phyloP scores from a whole-genome alignment of 2,329 filamentous ascomycete species.

The Elsinoe arachidis region DNA sequence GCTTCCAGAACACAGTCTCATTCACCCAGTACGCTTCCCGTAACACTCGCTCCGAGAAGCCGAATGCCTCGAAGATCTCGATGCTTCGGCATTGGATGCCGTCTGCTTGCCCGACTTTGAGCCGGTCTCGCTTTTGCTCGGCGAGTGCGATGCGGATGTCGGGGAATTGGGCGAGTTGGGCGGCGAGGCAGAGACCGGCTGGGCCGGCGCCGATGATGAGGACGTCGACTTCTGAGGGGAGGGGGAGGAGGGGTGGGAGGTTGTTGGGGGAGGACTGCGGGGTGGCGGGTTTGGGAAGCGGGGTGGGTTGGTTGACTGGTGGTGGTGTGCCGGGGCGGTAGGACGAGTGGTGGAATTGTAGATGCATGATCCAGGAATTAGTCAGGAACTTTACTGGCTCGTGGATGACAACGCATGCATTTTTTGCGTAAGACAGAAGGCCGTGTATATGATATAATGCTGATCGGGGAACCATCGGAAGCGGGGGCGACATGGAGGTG shows the following conservation, averaged over 20 bases:
- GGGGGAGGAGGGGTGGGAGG: not conserved
- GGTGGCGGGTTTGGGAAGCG: not conserved
- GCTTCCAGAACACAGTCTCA: conserved; percentile 55
- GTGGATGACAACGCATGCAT: not conserved
- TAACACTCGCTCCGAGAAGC: conserved; percentile 52
- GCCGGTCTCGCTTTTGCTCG: conserved; percentile 33
- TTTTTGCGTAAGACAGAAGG: not conserved
- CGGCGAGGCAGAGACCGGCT: conserved; percentile 39
- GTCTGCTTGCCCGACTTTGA: conserved; percentile 29
- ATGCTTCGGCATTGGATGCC: conserved; percentile 33
- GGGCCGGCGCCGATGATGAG: conserved; percentile 46
- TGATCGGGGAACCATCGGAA: not conserved
- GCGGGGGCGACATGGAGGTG: not conserved
- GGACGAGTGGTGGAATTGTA: conserved; percentile 11
- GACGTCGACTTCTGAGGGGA: conserved; percentile 35
- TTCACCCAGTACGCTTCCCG: conserved; percentile 60
- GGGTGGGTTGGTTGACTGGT: not conserved
- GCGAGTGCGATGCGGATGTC: conserved; percentile 43
- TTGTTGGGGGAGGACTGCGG: not conserved
- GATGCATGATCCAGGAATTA: not conserved
- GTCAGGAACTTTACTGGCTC: not conserved
- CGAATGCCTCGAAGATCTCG: conserved; percentile 49
- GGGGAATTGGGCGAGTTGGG: conserved; percentile 40
- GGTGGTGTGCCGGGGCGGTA: conserved; percentile 9
- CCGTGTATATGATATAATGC: not conserved